Percentiles rank a stretch among this genome's conserved stretches.
These are phyloP conservation scores for Claviceps humidiphila DNA, from an alignment of 2,329 filamentous ascomycete species.

Conservation along the genomic window DNA sequence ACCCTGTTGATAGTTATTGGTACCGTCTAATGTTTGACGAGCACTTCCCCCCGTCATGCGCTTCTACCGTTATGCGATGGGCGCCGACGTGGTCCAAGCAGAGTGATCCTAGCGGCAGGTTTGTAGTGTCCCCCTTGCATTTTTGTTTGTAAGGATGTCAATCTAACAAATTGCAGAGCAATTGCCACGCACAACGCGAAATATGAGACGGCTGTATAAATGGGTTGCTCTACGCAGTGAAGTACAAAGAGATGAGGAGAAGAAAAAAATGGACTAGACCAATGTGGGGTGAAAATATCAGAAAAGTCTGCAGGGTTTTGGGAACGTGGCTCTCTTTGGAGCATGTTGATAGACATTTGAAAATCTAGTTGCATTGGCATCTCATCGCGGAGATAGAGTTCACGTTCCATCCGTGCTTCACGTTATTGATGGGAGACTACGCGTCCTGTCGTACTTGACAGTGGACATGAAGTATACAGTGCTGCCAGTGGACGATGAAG, in stretches of 20 bases:
- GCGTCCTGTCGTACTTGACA: too few relatives aligned
- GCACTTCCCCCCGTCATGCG: slow-evolving; percentile 88
- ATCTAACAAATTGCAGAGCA: slow-evolving; percentile 38
- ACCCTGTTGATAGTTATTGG: slow-evolving; percentile 55
- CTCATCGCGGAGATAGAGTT: background rate
- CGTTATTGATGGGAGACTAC: background rate
- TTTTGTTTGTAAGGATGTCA: too few relatives aligned
- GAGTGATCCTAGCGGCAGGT: slow-evolving; percentile 88
- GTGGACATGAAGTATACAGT: too few relatives aligned
- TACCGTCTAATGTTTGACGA: slow-evolving; percentile 98
- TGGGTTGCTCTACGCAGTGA: background rate
- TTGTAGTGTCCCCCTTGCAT: slow-evolving; percentile 7
- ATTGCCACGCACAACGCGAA: slow-evolving; percentile 65
- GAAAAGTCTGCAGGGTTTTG: background rate
- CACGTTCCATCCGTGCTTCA: background rate
- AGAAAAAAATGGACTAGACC: background rate
- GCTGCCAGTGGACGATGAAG: too few relatives aligned
- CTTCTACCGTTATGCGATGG: slow-evolving; percentile 90
- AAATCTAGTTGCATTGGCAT: too few relatives aligned
- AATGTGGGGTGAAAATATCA: background rate
- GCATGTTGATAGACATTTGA: background rate
- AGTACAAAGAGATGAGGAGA: background rate
- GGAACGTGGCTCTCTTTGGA: background rate
- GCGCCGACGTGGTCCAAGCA: slow-evolving; percentile 95
- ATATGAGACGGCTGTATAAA: slow-evolving; percentile 42